Conservation (phyloP, 441 rosid genomes). For the Gossypium aridum region DNA sequence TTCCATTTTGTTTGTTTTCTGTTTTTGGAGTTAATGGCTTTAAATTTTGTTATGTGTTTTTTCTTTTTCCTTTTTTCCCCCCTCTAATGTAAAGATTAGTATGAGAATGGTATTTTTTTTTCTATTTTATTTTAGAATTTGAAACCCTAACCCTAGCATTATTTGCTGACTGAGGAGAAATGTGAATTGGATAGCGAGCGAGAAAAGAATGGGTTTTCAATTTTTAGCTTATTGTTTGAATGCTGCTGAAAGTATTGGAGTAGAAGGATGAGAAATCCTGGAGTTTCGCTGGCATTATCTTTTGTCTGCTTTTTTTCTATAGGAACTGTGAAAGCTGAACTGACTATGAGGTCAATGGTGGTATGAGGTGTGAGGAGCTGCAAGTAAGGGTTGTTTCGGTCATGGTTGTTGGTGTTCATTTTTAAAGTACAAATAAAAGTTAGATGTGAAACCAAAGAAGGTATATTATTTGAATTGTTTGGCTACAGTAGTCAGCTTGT, state of each 20-base stretch:
- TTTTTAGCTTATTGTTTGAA: neutral
- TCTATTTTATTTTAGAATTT: neutral
- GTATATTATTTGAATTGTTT: too few relatives aligned
- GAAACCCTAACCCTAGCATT: constrained; percentile 9
- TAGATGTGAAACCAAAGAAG: neutral
- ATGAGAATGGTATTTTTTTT: neutral
- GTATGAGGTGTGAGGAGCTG: neutral
- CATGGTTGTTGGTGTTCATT: neutral
- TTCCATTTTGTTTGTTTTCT: neutral
- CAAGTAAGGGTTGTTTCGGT: neutral
- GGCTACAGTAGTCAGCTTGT: too few relatives aligned
- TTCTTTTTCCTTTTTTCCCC: neutral
- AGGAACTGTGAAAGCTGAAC: neutral
- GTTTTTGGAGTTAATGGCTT: neutral
- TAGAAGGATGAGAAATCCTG: neutral
- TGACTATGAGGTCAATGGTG: neutral
- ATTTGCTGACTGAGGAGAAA: neutral
- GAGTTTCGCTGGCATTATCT: neutral
- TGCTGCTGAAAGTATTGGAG: neutral
- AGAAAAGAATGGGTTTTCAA: neutral
- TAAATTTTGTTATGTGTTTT: neutral
- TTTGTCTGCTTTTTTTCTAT: constrained; percentile 1
- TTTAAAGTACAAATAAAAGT: neutral
- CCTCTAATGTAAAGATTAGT: neutral
- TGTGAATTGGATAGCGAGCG: neutral